Base-by-base conservation (phyloP, 75 land plant genomes). In the Pinus taeda region DNA sequence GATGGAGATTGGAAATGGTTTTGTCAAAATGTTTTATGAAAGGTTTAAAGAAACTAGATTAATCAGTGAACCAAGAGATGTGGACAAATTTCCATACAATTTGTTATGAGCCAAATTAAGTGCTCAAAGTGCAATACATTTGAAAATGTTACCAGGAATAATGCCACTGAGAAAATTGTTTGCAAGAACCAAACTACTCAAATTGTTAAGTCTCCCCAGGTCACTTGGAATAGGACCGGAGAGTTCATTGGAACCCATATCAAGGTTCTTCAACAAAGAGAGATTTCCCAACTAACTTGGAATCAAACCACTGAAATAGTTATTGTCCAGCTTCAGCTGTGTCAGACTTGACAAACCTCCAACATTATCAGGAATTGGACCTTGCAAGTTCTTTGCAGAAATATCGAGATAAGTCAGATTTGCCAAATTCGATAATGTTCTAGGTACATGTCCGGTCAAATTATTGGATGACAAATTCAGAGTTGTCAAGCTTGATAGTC, bases 1-100 rank as follows among this genome's bases (percentile, higher is more conserved):
- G 4, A 59, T 30, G 18, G 63, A 39, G 29, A 64, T 49, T 1
- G 96, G 90, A 21, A 93, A 71, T n/a, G 18, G 3, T 22, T 91
- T 89, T 39, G 93, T 89, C 45, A 93, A 81, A 26, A 75, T 79
- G 75, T 93, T 93, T 66, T 36, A 37, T 13, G 95, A 93, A 15
- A 85, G 17, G 71, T 93, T 89, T 30, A 88, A 72, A 15, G 80
- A 36, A 26, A 37, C 33, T 64, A 90, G 80, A 17, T 59, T n/a
- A 4, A 82, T 77, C 45, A 87, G 26, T 13, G 77, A 59, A 75
- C 82, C 90, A 3, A 88, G 57, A 3, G 76, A 66, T 15, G 45
- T 82, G 2, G 92, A 92, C 37, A 89, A 73, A 3, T 12, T 64
- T 33, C 90, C 92, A 21, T 65, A 64, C 60, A 92, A 74, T 15